These are phyloP conservation scores for Ceratocystis destructans DNA, from an alignment of 2,329 filamentous ascomycete species.

Conservation along the genomic window DNA sequence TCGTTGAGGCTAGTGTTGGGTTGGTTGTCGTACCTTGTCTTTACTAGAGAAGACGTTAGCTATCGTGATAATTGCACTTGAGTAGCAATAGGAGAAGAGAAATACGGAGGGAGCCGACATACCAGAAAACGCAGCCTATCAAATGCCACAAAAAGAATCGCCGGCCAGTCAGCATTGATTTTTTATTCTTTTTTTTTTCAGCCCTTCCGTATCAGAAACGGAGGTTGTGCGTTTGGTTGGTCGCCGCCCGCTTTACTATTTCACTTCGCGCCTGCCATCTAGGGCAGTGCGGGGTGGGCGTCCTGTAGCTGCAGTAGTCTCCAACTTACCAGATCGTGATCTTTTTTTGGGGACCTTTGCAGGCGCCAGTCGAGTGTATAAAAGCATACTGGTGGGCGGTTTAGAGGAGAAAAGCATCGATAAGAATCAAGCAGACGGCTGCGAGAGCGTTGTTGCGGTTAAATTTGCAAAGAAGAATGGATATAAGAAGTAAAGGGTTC, in stretches of 20 bases:
- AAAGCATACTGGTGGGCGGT: slow-evolving; percentile 33
- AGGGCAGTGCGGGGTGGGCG: not conserved
- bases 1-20: not conserved
- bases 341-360: slow-evolving; percentile 47
- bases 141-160: not conserved
- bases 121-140: slow-evolving; percentile 16
- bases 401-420: not conserved
- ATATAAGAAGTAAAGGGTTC: not conserved
- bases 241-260: not conserved
- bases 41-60: slow-evolving; percentile 11
- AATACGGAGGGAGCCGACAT: slow-evolving; percentile 4
- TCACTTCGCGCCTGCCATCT: not conserved
- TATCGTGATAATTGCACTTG: not conserved
- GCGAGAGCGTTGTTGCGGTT: not conserved
- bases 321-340: slow-evolving; percentile 42
- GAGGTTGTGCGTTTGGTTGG: not conserved
- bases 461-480: not conserved
- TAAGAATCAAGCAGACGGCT: not conserved
- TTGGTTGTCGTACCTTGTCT: slow-evolving; percentile 16
- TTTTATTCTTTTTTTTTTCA: not conserved
- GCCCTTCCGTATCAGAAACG: not conserved
- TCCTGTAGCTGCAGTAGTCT: not conserved
- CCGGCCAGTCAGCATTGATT: not conserved
- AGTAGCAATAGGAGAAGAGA: not conserved
- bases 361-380: slow-evolving; percentile 43